Base-by-base conservation (phyloP, 495 filamentous ascomycete species). In the Achaetomiella virescens region DNA sequence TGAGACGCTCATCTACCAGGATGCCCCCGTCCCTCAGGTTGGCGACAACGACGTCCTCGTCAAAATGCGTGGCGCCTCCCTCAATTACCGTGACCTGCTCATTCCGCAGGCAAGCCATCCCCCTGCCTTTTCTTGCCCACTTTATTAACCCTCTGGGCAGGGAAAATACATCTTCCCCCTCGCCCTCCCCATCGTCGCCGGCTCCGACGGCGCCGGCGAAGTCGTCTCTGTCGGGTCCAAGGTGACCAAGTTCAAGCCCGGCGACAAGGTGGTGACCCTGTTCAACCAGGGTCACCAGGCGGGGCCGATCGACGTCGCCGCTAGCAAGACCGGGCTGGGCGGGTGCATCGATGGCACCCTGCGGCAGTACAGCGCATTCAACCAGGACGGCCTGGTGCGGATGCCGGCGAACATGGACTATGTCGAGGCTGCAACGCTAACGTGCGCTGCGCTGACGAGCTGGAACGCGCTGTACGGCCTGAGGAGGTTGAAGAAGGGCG, bases 391-490 rank as follows among this genome's bases (percentile, higher is more conserved):
- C 1, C 67, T 93, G 1, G 87, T 91, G 20, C 69, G 73, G 35
- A 76, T 80, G 60, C 88, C 89, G 0, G 63, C 63, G 12, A 86
- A 85, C 57, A 73, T 92, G 11, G 77, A 71, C 58, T 77, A 76
- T 22, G 56, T 80, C 9, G 86, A 93, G 66, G 84, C 79, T 2
- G 78, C 81, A 43, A 87, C 87, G 0, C 73, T 95, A 7, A 61
- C 78, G 0, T 93, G 89, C 59, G 89, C 90, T 0, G 90, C 75
- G 1, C 59, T 93, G 45, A 93, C 90, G 3, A 83, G 82, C 12
- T 95, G 90, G 89, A 93, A 93, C 57, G 86, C 81, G 7, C 72
- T 95, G 5, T 93, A 87, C 57, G 90, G 88, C 0, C 57, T 91
- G 35, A 83, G 77, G 66, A 63, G 70, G 0, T 58, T 93, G 52